Evolutionary conservation across 192 early-diverging fungal species (phyloP).

Genomic region (Pilobolus umbonatus): DNA sequence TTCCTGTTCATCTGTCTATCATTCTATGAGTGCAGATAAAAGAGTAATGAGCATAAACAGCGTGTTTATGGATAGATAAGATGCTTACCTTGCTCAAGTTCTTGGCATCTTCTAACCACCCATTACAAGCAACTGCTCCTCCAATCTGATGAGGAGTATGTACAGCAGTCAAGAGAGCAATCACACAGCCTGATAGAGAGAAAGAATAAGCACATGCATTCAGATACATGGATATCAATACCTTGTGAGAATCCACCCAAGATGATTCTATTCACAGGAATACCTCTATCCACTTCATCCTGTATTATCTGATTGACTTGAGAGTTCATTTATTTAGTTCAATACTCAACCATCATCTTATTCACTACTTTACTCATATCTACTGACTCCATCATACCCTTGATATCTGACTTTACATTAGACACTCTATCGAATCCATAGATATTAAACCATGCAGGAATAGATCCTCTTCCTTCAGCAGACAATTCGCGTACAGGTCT

Average conservation of each 20-base stretch:
- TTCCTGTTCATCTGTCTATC: constrained; percentile 51
- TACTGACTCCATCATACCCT: constrained; percentile 63
- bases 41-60: neutral
- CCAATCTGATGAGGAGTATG: constrained; percentile 61
- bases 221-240: neutral
- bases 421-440: constrained; percentile 44
- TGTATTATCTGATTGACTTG: constrained; percentile 55
- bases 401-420: constrained; percentile 56
- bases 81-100: constrained; percentile 39
- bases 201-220: neutral
- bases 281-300: constrained; percentile 72
- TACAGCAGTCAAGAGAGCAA: constrained; percentile 66
- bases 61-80: neutral
- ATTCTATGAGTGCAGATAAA: constrained; percentile 23
- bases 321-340: neutral
- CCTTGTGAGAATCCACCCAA: constrained; percentile 94
- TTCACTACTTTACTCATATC: constrained; percentile 24
- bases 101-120: constrained; percentile 64
- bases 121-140: constrained; percentile 70
- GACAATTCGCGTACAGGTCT: constrained; percentile 57
- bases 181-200: constrained; percentile 36
- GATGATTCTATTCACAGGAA: constrained; percentile 79
- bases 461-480: constrained; percentile 61
- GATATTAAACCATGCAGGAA: constrained; percentile 77
- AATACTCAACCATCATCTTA: neutral